Percentiles rank a stretch among this genome's conserved stretches.
These are phyloP conservation scores for Lotmaria passim DNA, from an alignment of 208 protist species.

Conservation along the genomic window DNA sequence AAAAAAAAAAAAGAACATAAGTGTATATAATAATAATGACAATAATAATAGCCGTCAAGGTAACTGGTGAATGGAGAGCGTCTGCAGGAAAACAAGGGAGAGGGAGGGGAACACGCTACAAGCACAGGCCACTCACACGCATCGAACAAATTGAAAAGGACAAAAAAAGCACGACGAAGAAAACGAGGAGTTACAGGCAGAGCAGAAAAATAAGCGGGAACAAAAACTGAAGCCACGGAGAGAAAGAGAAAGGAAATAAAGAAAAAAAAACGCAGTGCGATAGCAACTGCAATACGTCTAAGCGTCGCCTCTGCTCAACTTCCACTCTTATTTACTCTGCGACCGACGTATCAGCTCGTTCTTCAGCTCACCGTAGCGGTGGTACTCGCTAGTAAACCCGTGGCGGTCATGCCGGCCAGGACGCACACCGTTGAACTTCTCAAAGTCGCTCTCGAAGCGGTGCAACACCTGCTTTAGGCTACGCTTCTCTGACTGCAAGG, in stretches of 20 bases:
- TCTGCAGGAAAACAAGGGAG: too few species aligned
- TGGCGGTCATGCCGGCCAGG: constrained; percentile 68
- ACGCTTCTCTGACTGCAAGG: constrained; percentile 71
- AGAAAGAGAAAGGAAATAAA: neutral
- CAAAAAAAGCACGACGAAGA: neutral
- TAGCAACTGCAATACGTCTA: too few species aligned
- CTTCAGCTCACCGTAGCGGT: constrained; percentile 82
- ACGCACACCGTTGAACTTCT: constrained; percentile 50
- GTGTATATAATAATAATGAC: too few species aligned
- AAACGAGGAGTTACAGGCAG: neutral
- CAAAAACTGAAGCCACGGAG: neutral
- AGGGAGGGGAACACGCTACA: too few species aligned
- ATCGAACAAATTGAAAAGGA: neutral
- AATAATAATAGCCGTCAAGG: too few species aligned
- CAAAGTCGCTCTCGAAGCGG: constrained; percentile 83
- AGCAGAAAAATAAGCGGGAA: neutral
- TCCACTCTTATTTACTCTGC: constrained; percentile 13
- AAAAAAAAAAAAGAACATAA: constrained; percentile 14
- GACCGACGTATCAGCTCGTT: constrained; percentile 63
- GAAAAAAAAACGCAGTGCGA: neutral
- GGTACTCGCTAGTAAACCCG: constrained; percentile 66
- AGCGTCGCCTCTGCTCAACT: neutral
- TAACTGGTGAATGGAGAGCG: too few species aligned
- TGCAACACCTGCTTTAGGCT: constrained; percentile 80
- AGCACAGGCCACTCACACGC: too few species aligned